Conservation (phyloP, 2,329 filamentous ascomycete genomes). For the Fusarium floridanum region DNA sequence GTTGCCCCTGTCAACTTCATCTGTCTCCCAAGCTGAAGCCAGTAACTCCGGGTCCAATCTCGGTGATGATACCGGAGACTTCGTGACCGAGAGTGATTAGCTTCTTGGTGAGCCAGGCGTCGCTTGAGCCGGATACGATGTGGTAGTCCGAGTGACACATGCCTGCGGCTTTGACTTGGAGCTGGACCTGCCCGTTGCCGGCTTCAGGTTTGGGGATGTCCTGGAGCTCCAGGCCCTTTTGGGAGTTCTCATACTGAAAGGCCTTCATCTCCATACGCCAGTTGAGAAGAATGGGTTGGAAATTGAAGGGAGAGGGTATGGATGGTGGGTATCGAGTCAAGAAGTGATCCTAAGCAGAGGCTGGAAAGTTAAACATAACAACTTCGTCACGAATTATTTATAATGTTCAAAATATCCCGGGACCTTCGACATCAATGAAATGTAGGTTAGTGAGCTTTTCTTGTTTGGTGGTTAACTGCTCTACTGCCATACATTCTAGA, state of each 20-base stretch:
- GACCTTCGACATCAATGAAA: background rate
- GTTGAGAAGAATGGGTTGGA: no score
- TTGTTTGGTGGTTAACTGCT: background rate
- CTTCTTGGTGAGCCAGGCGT: background rate
- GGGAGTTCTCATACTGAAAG: background rate
- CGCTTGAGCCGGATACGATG: background rate
- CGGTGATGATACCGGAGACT: background rate
- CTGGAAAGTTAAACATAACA: background rate
- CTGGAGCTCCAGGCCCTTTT: background rate
- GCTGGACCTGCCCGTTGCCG: background rate
- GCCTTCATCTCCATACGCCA: no score
- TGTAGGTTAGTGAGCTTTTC: background rate
- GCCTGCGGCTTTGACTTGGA: background rate
- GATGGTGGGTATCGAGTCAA: background rate
- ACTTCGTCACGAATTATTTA: background rate
- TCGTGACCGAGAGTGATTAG: background rate
- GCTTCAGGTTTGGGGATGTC: background rate
- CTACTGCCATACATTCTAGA: background rate
- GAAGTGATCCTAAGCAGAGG: background rate
- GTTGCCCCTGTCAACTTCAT: background rate
- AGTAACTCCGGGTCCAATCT: background rate
- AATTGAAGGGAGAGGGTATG: background rate
- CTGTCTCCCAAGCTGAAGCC: background rate
- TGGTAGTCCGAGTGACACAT: background rate
- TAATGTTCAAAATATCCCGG: background rate